phyloP scores from a whole-genome alignment of 2,329 filamentous ascomycete genomes.

The Ilyonectria sp. region DNA sequence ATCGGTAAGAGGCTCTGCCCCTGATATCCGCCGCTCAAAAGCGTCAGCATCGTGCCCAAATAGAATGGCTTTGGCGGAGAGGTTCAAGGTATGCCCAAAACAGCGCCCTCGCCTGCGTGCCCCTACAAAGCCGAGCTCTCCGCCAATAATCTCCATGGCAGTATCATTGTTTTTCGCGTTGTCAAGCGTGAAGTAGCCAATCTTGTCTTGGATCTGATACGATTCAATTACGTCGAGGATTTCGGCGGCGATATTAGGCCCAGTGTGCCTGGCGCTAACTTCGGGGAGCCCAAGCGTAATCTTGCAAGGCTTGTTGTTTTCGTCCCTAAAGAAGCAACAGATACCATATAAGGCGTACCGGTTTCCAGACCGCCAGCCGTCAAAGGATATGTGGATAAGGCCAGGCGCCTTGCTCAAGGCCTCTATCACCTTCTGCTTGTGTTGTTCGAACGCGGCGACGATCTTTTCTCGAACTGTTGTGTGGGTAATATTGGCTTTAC shows the following conservation, averaged over 20 bases:
- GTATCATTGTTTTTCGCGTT: too few species aligned
- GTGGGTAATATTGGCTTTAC: slow-evolving; percentile 8
- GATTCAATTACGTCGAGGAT: slow-evolving; percentile 18
- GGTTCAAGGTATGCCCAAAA: slow-evolving; percentile 30
- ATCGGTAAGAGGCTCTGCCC: slow-evolving; percentile 2
- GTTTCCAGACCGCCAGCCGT: slow-evolving; percentile 31
- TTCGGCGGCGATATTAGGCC: slow-evolving; percentile 26
- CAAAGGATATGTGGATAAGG: slow-evolving; percentile 31
- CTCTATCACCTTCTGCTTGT: slow-evolving; percentile 10
- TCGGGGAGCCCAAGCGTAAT: slow-evolving; percentile 36
- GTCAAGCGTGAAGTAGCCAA: too few species aligned
- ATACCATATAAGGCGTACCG: slow-evolving; percentile 35
- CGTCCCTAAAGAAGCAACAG: slow-evolving; percentile 26
- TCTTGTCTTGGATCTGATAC: too few species aligned
- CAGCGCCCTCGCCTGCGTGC: too few species aligned
- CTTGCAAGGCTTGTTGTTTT: slow-evolving; percentile 19
- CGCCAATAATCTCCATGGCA: too few species aligned
- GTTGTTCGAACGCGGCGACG: slow-evolving; percentile 2
- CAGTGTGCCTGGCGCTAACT: slow-evolving; percentile 14
- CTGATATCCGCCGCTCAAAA: slow-evolving; percentile 18
- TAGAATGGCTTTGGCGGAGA: slow-evolving; percentile 31
- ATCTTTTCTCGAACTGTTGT: background rate
- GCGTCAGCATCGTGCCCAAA: slow-evolving; percentile 33
- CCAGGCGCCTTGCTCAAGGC: slow-evolving; percentile 17
- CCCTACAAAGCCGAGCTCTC: too few species aligned